These are phyloP conservation scores for Talaromyces islandicus DNA, from an alignment of 2,329 filamentous ascomycete species.

Conservation along the genomic window DNA sequence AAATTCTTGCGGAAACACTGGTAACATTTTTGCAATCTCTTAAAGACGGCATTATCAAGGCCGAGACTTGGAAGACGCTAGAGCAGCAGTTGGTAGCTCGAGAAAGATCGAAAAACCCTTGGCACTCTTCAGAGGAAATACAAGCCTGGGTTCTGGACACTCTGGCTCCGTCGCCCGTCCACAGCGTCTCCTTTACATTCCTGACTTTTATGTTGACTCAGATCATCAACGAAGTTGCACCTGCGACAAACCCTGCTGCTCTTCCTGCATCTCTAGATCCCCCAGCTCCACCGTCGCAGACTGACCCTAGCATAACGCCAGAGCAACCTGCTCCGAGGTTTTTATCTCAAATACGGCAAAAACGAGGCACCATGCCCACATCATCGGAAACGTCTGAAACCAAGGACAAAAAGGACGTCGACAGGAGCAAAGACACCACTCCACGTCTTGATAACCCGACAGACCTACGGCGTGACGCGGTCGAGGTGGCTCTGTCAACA, in stretches of 20 bases:
- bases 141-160: conserved; percentile 65
- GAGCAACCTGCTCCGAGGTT: conserved; percentile 8
- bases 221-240: conserved; percentile 51
- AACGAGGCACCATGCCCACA: conserved; percentile 17
- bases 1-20: conserved; percentile 66
- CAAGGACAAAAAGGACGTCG: neutral
- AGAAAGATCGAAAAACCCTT: conserved; percentile 44
- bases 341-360: conserved; percentile 16
- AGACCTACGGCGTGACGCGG: conserved; percentile 50
- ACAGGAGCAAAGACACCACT: conserved; percentile 13
- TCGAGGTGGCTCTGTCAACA: conserved; percentile 58
- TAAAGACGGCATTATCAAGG: conserved; percentile 71
- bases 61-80: conserved; percentile 63
- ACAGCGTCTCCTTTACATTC: conserved; percentile 87
- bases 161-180: conserved; percentile 63
- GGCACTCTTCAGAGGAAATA: conserved; percentile 48
- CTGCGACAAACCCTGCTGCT: conserved; percentile 23
- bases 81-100: conserved; percentile 51
- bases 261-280: conserved; percentile 12
- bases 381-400: conserved; percentile 17
- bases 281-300: conserved; percentile 10
- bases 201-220: conserved; percentile 68
- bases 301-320: conserved; percentile 9
- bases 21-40: conserved; percentile 69
- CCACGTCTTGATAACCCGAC: conserved; percentile 39